Evolutionary conservation across 2,329 filamentous ascomycete species (phyloP), one percentile per base, ranked within the genome.

Genomic region (Penicillium sp.): DNA sequence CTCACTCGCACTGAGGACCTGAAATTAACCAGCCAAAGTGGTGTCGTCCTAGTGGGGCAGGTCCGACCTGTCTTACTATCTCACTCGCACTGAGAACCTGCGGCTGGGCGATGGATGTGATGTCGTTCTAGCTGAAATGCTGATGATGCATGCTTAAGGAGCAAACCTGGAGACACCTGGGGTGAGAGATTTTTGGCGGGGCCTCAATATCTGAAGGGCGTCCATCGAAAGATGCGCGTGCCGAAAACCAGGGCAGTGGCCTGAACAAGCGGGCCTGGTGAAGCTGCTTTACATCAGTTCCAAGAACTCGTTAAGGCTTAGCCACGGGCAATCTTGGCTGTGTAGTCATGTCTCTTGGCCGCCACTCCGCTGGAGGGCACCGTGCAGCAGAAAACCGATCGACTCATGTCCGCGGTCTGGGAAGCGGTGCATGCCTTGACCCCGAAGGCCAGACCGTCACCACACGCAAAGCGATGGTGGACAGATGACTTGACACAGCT

Each of bases 381-480:
- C 0, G 62, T 65, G 19, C 54, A 70, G 65, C 55, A 64, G 56
- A 70, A 63, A 56, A 68, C 66, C 30, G 62, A 67, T 42, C 53
- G 58, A 50, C 64, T 70, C 0, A 67, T 69, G 44, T 45, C 42
- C 0, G 63, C 59, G 26, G 65, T 66, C 9, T 51, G 15, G 30
- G 62, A 69, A 33, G 58, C 53, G 51, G 64, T 69, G n/a, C 37
- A 61, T 56, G 12, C 42, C 4, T 65, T 65, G 12, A 69, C 63
- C 1, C 65, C 58, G 19, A 69, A 30, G 49, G 64, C 64, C 1
- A 68, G 58, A 63, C 63, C 60, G 38, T 71, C 59, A 56, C 65
- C 53, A 59, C 56, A 70, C 51, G 56, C 62, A 55, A 69, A 70
- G 57, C 60, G 66, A 50, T 72, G 64, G 67, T 72, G 60, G 68